Evolutionary conservation across 164 flowering plant species (phyloP).

Genomic region (Pachysandra terminalis): DNA sequence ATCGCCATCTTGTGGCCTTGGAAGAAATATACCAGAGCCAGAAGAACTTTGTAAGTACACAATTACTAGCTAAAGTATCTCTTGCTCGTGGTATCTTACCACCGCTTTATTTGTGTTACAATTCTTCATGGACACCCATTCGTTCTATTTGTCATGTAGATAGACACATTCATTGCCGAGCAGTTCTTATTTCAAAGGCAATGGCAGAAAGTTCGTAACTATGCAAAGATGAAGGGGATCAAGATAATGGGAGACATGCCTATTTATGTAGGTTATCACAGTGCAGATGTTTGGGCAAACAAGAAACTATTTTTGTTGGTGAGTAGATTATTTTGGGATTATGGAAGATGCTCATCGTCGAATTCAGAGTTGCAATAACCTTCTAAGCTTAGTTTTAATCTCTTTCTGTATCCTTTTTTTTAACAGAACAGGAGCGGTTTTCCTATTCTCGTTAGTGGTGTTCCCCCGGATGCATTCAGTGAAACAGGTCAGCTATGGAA

Average conservation of each 20-base stretch:
- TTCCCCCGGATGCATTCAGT: conserved; percentile 98
- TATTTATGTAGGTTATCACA: conserved; percentile 95
- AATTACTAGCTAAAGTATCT: not conserved
- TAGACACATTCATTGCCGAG: conserved; percentile 74
- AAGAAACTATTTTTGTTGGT: conserved; percentile 82
- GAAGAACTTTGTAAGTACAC: conserved; percentile 65
- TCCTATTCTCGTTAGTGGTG: conserved; percentile 93
- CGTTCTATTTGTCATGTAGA: conserved; percentile 44
- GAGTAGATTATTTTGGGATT: conserved; percentile 21
- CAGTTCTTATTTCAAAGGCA: conserved; percentile 96
- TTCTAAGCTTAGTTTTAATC: not conserved
- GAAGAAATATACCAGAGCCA: conserved; percentile 68
- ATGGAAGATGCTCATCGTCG: not conserved
- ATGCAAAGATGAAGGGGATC: conserved; percentile 74
- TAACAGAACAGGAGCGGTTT: conserved; percentile 78
- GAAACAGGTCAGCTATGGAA: conserved; percentile 99
- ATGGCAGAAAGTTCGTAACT: conserved; percentile 84
- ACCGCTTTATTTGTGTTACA: not conserved
- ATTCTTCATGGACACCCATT: conserved; percentile 2
- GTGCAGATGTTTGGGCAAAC: conserved; percentile 99
- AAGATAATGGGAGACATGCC: conserved; percentile 99
- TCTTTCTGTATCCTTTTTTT: conserved; percentile 3
- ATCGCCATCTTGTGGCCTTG: conserved; percentile 84
- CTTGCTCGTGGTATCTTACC: not conserved
- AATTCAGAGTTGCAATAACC: not conserved